Base-by-base conservation (phyloP, 495 filamentous ascomycete genomes). In the Extremus antarcticus region DNA sequence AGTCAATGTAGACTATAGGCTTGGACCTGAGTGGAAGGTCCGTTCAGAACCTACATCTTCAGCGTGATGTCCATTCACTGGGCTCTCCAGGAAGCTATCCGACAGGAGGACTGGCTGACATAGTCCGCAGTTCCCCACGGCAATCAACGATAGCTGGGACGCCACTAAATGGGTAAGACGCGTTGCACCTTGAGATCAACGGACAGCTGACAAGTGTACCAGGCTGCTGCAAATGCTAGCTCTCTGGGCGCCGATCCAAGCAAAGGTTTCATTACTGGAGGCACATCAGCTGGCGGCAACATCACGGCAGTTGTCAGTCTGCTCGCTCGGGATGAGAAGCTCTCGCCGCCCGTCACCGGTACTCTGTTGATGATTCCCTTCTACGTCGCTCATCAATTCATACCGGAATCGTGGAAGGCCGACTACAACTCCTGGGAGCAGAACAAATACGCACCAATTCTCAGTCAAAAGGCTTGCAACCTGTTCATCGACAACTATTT, bases 201-300 rank as follows among this genome's bases (percentile, higher is more conserved):
- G 0, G 9, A 21, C 21, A 32, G 29, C 49, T 53, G 11, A 48
- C 22, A 24, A 8, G 1, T 24, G 25, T 19, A 29, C 22, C 43
- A 71, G 66, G 65, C 65, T 10, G 68, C 70, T 0, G 43, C 59
- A 21, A 70, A 78, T 47, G 68, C 70, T 53, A 38, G 62, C 38
- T 60, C 64, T 4, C 62, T 73, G 3, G 66, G 63, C 20, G 68
- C 71, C 16, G 67, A 73, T 48, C 67, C 70, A 2, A 55, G 55
- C 50, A 62, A 46, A 43, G 77, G 77, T 0, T 79, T 79, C 53
- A 57, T 80, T 25, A 52, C 79, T 35, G 74, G 74, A 23, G 77
- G 77, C 3, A 67, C 65, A 2, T 75, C 72, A 3, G 74, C 76
- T 15, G 77, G 76, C 8, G 76, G 66, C 1, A 75, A 75, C 56